phyloP scores from a whole-genome alignment of 805 yeast species.

The Pichia exigua region DNA sequence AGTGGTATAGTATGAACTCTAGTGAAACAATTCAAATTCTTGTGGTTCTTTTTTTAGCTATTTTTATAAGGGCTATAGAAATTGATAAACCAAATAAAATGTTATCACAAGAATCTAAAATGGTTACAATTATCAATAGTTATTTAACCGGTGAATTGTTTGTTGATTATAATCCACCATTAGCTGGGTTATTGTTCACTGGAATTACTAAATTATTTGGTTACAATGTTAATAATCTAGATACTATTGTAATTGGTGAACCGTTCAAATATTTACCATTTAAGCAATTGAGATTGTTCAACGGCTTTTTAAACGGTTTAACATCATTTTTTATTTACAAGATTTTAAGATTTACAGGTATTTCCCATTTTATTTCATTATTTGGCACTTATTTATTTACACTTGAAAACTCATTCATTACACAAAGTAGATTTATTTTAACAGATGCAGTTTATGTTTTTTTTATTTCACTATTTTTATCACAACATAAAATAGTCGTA shows the following conservation, averaged over 20 bases:
- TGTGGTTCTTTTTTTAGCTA: slow-evolving; percentile 29
- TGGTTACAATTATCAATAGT: slow-evolving; percentile 41
- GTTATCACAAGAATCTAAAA: slow-evolving; percentile 87
- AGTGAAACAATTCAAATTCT: slow-evolving; percentile 15
- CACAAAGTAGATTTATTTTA: slow-evolving; percentile 49
- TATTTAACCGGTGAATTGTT: slow-evolving; percentile 60
- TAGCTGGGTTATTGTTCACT: slow-evolving; percentile 65
- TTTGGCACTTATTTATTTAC: slow-evolving; percentile 44
- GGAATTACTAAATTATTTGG: slow-evolving; percentile 52
- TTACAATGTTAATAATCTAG: slow-evolving; percentile 31
- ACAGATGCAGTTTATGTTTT: slow-evolving; percentile 40
- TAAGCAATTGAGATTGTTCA: slow-evolving; percentile 48
- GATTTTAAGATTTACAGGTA: slow-evolving; percentile 48
- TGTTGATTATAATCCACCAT: slow-evolving; percentile 76
- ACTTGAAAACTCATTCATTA: slow-evolving; percentile 58
- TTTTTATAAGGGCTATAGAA: slow-evolving; percentile 48
- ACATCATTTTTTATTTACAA: slow-evolving; percentile 46
- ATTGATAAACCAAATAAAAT: slow-evolving; percentile 64
- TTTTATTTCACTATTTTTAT: slow-evolving; percentile 38
- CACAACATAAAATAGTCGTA: slow-evolving; percentile 17
- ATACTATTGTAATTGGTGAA: not conserved
- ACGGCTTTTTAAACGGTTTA: slow-evolving; percentile 47
- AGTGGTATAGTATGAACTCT: not conserved
- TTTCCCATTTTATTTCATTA: slow-evolving; percentile 42
- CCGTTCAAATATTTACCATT: slow-evolving; percentile 38